These are phyloP conservation scores for Circinella umbellata DNA, from an alignment of 371 early-diverging fungal genomes.

Conservation along the genomic window DNA sequence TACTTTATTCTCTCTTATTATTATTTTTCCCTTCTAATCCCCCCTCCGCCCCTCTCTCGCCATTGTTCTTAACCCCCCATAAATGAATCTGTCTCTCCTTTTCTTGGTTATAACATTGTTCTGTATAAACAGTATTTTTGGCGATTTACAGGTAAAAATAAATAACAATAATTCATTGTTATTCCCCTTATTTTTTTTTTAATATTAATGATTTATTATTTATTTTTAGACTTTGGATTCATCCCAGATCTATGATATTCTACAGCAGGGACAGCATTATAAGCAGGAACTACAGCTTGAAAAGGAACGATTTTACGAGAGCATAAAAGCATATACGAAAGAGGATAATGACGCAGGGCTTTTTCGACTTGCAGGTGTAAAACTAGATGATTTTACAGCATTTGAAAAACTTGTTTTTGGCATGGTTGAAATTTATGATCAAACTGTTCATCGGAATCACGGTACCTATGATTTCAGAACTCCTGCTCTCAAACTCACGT, in stretches of 20 bases:
- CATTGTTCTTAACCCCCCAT: not conserved
- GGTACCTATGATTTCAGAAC: slow-evolving; percentile 42
- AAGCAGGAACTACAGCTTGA: slow-evolving; percentile 29
- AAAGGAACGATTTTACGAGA: slow-evolving; percentile 32
- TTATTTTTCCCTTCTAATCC: not conserved
- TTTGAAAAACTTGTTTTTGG: slow-evolving; percentile 48
- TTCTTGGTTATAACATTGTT: not conserved
- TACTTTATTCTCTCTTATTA: too few species aligned
- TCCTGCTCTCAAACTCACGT: slow-evolving; percentile 46
- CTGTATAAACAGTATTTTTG: not conserved
- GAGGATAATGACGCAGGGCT: slow-evolving; percentile 21
- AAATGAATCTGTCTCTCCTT: slow-evolving; percentile 10
- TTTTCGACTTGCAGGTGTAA: slow-evolving; percentile 38
- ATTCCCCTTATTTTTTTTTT: not conserved
- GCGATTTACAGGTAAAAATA: slow-evolving; percentile 1
- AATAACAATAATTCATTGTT: not conserved
- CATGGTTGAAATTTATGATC: slow-evolving; percentile 45
- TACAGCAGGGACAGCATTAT: slow-evolving; percentile 34
- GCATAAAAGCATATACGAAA: slow-evolving; percentile 30
- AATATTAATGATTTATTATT: not conserved
- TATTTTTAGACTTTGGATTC: slow-evolving; percentile 22
- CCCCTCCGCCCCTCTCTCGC: not conserved
- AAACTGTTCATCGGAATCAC: slow-evolving; percentile 28
- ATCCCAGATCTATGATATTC: slow-evolving; percentile 25
- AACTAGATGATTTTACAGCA: slow-evolving; percentile 46